A percentile compares a stretch with the other conserved stretches of the same genome.
Evolutionary conservation across 2,329 filamentous ascomycete species (phyloP).

Genomic region (Boeremia exigua): DNA sequence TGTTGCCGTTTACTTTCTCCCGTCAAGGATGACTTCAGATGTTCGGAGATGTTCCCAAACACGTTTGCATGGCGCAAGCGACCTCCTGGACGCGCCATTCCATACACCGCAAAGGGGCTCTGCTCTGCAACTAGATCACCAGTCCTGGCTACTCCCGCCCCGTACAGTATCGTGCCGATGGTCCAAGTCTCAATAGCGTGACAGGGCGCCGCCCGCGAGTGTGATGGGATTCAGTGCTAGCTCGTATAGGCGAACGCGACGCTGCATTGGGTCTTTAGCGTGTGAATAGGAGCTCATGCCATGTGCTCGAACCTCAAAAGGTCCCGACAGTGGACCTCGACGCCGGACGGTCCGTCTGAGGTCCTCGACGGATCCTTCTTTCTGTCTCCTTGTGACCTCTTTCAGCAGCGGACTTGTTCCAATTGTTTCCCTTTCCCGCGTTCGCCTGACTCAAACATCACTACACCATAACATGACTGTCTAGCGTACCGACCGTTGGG

Average conservation of each 20-base stretch:
- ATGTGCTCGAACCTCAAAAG: constrained; percentile 22
- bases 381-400: constrained; percentile 10
- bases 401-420: constrained; percentile 9
- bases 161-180: constrained; percentile 11
- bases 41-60: background rate
- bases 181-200: constrained; percentile 16
- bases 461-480: constrained; percentile 13
- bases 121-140: background rate
- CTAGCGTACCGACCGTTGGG: constrained; percentile 9
- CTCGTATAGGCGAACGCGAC: constrained; percentile 2
- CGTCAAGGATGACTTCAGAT: background rate
- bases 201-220: constrained; percentile 5
- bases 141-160: constrained; percentile 16
- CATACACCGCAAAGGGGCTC: background rate
- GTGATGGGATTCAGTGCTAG: constrained; percentile 19
- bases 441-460: constrained; percentile 15
- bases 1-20: background rate
- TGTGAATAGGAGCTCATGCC: constrained; percentile 26
- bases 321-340: constrained; percentile 12
- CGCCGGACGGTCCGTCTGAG: constrained; percentile 10
- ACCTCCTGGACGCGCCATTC: background rate
- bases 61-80: background rate
- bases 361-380: constrained; percentile 1
- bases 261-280: constrained; percentile 23
- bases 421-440: constrained; percentile 7